Evolutionary conservation across 2,329 filamentous ascomycete species (phyloP), one percentile per base, ranked within the genome.

Genomic region (Exophiala mesophila): DNA sequence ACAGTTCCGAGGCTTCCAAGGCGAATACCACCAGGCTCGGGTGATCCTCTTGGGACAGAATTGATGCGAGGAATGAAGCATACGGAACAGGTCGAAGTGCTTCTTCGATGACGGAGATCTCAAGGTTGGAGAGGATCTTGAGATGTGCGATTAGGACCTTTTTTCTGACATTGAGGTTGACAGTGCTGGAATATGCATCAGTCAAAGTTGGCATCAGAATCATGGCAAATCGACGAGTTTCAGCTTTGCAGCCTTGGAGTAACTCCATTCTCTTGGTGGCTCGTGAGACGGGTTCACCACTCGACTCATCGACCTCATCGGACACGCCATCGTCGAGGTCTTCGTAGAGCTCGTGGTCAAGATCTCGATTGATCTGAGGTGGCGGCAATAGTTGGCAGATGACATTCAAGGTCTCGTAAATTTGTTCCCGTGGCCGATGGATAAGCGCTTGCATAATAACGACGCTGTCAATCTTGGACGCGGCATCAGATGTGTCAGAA

Each of bases 381-480:
- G 78, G 82, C 1, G 90, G 89, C 24, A 98, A 74, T 20, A 98
- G 72, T 67, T 98, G 92, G 68, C 92, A 96, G 52, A 98, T 88
- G 51, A 98, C 88, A 61, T 97, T 97, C 50, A 98, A 76, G 1
- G 94, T 96, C 69, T 98, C 92, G 55, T 90, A 92, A 13, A 98
- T 86, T 65, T 98, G 92, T 55, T 98, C 94, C 43, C 89, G 82
- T 5, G 92, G 92, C 29, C 90, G 82, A 60, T 97, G 92, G 39
- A 98, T 95, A 50, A 98, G 74, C 26, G 94, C 88, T 67, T 98
- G 92, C 94, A 98, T 98, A 57, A 98, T 92, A 33, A 98, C 79
- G 41, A 97, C 90, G 59, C 88, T 95, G 64, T 97, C 90, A 52
- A 97, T 83, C 66, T 94, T 95, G 26, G 79, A 83, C 20, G 82